A percentile compares a stretch with the other conserved stretches of the same genome.
Evolutionary conservation across 169 alveolate species (phyloP).

Genomic region (Cryptosporidium viatorum): DNA sequence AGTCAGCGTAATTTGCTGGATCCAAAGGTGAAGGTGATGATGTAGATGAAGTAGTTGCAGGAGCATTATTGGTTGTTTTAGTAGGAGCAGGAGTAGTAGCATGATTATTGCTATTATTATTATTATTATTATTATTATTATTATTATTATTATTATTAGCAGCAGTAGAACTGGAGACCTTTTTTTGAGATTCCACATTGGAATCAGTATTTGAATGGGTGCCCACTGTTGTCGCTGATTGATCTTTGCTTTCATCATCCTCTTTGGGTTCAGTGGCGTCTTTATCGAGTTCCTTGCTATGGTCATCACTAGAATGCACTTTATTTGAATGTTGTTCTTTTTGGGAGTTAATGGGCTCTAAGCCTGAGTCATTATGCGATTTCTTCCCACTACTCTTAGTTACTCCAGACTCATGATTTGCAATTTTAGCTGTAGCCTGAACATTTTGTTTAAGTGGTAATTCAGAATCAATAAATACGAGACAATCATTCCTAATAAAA

Average conservation of each 20-base stretch:
- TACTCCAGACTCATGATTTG: neutral
- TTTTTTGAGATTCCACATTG: neutral
- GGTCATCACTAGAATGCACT: neutral
- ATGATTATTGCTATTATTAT: neutral
- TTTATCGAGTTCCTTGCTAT: neutral
- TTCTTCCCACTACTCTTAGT: neutral
- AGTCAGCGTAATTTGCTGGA: slow-evolving; percentile 15
- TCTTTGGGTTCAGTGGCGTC: neutral
- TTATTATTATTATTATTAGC: neutral
- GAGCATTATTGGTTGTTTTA: neutral
- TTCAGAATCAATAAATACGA: slow-evolving; percentile 54
- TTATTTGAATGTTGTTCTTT: neutral
- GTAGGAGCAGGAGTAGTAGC: neutral
- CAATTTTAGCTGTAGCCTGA: slow-evolving; percentile 23
- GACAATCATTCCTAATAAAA: slow-evolving; percentile 66
- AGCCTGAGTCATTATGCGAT: neutral
- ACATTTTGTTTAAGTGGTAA: slow-evolving; percentile 28
- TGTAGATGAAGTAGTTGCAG: neutral
- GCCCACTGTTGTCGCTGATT: neutral
- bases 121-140: neutral
- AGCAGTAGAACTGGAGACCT: neutral
- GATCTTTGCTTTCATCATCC: neutral
- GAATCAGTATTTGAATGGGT: neutral
- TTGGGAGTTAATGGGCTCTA: neutral
- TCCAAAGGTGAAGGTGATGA: neutral